These are phyloP conservation scores for Pestalotiopsis sp. DNA, from an alignment of 2,329 filamentous ascomycete genomes.

Conservation along the genomic window DNA sequence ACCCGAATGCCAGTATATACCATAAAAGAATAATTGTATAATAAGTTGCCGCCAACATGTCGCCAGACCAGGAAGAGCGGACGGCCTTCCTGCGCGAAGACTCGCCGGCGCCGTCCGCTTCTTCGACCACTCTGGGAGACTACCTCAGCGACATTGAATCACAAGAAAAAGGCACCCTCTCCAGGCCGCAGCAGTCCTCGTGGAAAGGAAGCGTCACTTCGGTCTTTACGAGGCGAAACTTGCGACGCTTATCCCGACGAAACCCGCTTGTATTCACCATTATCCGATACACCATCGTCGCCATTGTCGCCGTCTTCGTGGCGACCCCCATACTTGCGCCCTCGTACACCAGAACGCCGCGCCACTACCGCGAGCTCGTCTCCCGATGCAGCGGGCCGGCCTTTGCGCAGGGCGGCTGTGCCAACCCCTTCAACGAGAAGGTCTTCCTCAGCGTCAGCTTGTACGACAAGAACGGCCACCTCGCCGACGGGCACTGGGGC, in stretches of 20 bases:
- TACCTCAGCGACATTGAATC: slow-evolving; percentile 16
- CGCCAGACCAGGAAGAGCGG: not conserved
- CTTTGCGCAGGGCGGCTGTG: slow-evolving; percentile 33
- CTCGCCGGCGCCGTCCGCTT: not conserved
- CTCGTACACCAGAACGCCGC: slow-evolving; percentile 43
- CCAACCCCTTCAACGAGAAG: slow-evolving; percentile 56
- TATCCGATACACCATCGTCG: slow-evolving; percentile 26
- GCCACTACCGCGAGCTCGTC: slow-evolving; percentile 38
- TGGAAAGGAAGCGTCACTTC: slow-evolving; percentile 20
- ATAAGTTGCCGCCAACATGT: not conserved
- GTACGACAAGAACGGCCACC: slow-evolving; percentile 62
- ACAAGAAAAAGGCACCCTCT: slow-evolving; percentile 10
- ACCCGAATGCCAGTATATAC: not conserved
- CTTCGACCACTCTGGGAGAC: slow-evolving; percentile 19
- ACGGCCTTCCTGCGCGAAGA: not conserved
- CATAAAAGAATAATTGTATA: not conserved
- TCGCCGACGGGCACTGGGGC: slow-evolving; percentile 68
- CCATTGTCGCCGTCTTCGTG: slow-evolving; percentile 33
- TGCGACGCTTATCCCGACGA: slow-evolving; percentile 23
- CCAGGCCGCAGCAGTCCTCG: slow-evolving; percentile 15
- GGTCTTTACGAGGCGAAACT: slow-evolving; percentile 12
- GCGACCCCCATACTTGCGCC: slow-evolving; percentile 41
- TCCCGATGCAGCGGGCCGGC: slow-evolving; percentile 30
- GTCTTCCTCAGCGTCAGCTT: slow-evolving; percentile 76
- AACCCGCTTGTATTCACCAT: slow-evolving; percentile 16